These are phyloP conservation scores for Vanrija humicola DNA, from an alignment of 1,284 basidiomycete genomes.

Conservation along the genomic window DNA sequence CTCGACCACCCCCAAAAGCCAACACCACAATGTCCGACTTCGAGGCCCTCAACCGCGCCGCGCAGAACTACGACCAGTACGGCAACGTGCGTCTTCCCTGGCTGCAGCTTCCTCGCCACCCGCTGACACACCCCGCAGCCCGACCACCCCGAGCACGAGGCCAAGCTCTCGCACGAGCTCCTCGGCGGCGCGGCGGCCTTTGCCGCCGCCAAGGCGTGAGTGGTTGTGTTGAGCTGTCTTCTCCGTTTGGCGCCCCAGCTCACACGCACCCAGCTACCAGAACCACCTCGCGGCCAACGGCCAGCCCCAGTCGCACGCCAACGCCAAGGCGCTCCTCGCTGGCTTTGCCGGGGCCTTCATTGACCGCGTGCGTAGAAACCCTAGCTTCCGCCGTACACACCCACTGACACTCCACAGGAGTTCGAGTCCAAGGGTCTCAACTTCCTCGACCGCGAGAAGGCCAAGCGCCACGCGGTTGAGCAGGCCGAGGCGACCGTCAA, in stretches of 20 bases:
- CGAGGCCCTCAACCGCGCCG: too few relatives aligned
- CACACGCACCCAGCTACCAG: background rate
- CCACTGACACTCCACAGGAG: background rate
- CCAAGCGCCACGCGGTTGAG: conserved; percentile 9
- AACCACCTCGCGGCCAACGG: too few relatives aligned
- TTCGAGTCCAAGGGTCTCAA: conserved; percentile 13
- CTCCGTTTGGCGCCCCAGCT: too few relatives aligned
- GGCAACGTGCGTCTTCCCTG: too few relatives aligned
- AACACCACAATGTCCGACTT: background rate
- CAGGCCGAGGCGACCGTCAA: background rate
- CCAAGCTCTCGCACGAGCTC: too few relatives aligned
- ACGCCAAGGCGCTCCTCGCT: conserved; percentile 21
- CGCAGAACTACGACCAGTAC: too few relatives aligned
- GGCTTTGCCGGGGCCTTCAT: conserved; percentile 39
- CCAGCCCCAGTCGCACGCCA: too few relatives aligned
- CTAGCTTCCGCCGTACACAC: background rate
- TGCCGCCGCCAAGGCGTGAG: background rate
- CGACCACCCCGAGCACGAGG: background rate
- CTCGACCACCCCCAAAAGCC: background rate
- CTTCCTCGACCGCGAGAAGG: conserved; percentile 12
- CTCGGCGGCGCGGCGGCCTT: conserved; percentile 1
- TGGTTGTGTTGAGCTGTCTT: background rate
- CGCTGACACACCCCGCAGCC: background rate
- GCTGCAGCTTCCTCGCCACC: background rate
- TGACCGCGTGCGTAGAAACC: background rate